Evolutionary conservation across 805 yeast genomes (phyloP), one percentile per base, ranked within the genome.

Genomic region (Cyberlindnera euphorbiiphila): DNA sequence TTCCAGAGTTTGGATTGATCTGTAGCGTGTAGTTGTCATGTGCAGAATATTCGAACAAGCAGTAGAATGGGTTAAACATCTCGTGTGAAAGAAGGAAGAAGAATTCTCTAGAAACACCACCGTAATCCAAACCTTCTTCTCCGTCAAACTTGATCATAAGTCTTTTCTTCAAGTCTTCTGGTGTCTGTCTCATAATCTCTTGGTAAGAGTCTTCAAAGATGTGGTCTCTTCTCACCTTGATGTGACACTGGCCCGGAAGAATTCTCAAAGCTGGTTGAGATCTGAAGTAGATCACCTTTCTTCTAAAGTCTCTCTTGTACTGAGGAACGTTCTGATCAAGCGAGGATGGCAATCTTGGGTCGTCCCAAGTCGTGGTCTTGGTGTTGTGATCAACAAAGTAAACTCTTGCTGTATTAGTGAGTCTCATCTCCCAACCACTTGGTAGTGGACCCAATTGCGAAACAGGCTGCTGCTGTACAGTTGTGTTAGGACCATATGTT

Each of bases 321-420:
- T 93, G 98, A 16, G 99, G 99, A 53, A 93, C 99, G 53, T 91
- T 91, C 67, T 93, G 98, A 63, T 93, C 99, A 53, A 93, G 70
- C 8, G 96, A 85, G 6, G 97, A 87, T 36, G 99, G 99, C 60
- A 93, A 73, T 59, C 99, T 81, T 47, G 99, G 99, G 61, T 93
- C 99, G 65, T 93, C 99, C 99, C 99, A 93, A 1, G 99, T 93
- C 1, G 99, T 93, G 0, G 99, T 93, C 68, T 93, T 93, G 22
- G 99, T 93, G 66, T 93, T 93, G 69, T 93, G 99, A 64, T 93
- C 99, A 49, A 93, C 99, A 62, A 93, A 93, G 63, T 93, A 93
- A 16, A 93, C 98, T 62, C 99, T 78, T 9, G 98, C 97, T 1
- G 98, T 93, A 64, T 93, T 93, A 29, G 99, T 94, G 57, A 93